Conservation (phyloP, 768 basidiomycete species). For the Boletus pseudopeckii region DNA sequence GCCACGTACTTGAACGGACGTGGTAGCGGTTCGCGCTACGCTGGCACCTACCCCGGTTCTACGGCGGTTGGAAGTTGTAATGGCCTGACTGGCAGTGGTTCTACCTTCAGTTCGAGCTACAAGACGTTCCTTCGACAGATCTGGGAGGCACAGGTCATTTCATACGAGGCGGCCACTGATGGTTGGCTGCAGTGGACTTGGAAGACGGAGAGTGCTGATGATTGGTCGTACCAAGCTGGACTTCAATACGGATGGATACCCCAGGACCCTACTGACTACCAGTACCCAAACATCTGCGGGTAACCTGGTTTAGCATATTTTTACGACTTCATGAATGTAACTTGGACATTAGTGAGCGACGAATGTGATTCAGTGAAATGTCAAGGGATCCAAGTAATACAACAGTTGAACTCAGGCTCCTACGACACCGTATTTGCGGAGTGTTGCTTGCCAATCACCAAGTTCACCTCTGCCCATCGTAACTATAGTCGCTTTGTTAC, state of each 20-base stretch:
- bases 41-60: constrained; percentile 63
- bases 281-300: constrained; percentile 63
- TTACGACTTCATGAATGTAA: background rate
- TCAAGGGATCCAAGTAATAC: background rate
- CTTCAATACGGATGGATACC: constrained; percentile 85
- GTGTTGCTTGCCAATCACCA: constrained; percentile 58
- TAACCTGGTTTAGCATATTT: constrained; percentile 12
- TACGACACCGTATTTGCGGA: constrained; percentile 69
- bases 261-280: constrained; percentile 42
- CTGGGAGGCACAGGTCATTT: constrained; percentile 81
- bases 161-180: constrained; percentile 58
- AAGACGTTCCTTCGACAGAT: constrained; percentile 77
- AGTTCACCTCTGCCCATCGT: constrained; percentile 81
- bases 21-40: constrained; percentile 63
- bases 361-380: background rate
- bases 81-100: constrained; percentile 70
- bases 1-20: constrained; percentile 67
- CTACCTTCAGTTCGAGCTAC: constrained; percentile 70
- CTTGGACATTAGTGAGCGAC: background rate
- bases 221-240: constrained; percentile 88
- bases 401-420: constrained; percentile 14
- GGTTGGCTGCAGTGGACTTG: constrained; percentile 86
- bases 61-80: constrained; percentile 68
- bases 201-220: constrained; percentile 80
- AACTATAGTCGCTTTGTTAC: constrained; percentile 72